A percentile compares a stretch with the other conserved stretches of the same genome.
Evolutionary conservation across 1,284 basidiomycete genomes (phyloP).

Genomic region (Puccinia horiana): DNA sequence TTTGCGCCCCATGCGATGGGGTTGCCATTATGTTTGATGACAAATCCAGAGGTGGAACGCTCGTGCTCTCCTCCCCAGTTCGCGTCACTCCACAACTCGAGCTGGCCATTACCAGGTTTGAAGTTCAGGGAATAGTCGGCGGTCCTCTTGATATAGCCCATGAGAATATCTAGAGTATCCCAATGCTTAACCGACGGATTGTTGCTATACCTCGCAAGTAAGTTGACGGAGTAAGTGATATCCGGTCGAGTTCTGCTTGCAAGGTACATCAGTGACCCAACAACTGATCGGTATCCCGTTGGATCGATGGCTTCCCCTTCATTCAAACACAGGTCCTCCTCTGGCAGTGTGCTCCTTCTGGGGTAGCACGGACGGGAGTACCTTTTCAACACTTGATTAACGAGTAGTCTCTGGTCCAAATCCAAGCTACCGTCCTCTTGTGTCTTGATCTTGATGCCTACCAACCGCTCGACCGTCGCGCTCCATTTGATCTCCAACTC

Average conservation of each 20-base stretch:
- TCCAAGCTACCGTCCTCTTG: background rate
- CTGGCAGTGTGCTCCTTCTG: background rate
- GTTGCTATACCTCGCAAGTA: background rate
- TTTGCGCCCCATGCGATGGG: slow-evolving; percentile 9
- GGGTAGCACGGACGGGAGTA: background rate
- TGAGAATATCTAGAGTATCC: background rate
- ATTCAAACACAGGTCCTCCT: background rate
- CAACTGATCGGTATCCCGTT: background rate
- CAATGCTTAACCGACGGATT: background rate
- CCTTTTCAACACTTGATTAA: background rate
- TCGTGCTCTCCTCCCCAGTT: slow-evolving; percentile 34
- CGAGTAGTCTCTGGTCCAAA: background rate
- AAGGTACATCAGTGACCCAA: background rate
- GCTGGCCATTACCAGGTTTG: background rate
- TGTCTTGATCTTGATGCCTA: background rate
- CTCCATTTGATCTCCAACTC: slow-evolving; percentile 19
- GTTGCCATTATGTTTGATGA: background rate
- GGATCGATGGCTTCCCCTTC: background rate
- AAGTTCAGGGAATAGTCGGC: background rate
- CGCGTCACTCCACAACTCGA: slow-evolving; percentile 20
- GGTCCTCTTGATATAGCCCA: background rate
- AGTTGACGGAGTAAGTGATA: background rate
- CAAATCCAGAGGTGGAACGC: background rate
- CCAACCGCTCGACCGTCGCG: background rate
- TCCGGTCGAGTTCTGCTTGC: background rate